Percentiles rank a stretch among this genome's conserved stretches.
Conservation (phyloP, 164 flowering plant genomes). For the Stephania yunnanensis region DNA sequence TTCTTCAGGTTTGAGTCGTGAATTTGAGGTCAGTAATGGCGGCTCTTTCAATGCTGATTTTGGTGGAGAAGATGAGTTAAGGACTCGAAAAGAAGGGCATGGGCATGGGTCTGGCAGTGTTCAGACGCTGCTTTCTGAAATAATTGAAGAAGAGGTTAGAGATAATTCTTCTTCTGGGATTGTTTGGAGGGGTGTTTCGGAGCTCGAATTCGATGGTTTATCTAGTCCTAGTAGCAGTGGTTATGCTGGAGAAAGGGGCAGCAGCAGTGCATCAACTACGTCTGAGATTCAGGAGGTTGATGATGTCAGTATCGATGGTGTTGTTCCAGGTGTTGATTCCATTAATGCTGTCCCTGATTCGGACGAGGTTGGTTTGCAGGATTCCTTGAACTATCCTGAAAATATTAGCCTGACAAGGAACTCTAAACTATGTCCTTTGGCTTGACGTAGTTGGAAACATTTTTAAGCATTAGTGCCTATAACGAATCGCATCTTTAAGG, state of each 20-base stretch:
- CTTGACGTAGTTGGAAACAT: too few relatives aligned
- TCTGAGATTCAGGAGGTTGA: constrained; percentile 42
- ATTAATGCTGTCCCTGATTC: constrained; percentile 13
- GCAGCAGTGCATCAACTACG: constrained; percentile 42
- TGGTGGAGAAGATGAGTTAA: constrained; percentile 3
- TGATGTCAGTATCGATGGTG: constrained; percentile 21
- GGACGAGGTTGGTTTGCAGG: constrained; percentile 22
- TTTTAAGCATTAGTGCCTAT: too few relatives aligned
- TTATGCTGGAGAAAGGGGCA: constrained; percentile 84
- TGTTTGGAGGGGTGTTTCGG: constrained; percentile 34
- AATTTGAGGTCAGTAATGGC: constrained; percentile 7
- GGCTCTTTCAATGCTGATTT: neutral
- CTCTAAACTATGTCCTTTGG: too few relatives aligned
- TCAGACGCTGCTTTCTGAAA: constrained; percentile 5
- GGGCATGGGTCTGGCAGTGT: neutral
- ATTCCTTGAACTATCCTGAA: too few relatives aligned
- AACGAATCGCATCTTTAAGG: too few relatives aligned
- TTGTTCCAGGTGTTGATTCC: neutral
- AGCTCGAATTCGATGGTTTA: constrained; percentile 36
- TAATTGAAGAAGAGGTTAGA: constrained; percentile 14
- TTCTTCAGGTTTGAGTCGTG: neutral
- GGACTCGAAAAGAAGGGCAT: constrained; percentile 9
- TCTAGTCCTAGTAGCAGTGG: constrained; percentile 88
- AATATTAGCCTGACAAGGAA: too few relatives aligned
- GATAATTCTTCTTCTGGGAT: constrained; percentile 11